These are phyloP conservation scores for Triticum monococcum DNA, from an alignment of 176 grass and related monocot species.

Conservation along the genomic window DNA sequence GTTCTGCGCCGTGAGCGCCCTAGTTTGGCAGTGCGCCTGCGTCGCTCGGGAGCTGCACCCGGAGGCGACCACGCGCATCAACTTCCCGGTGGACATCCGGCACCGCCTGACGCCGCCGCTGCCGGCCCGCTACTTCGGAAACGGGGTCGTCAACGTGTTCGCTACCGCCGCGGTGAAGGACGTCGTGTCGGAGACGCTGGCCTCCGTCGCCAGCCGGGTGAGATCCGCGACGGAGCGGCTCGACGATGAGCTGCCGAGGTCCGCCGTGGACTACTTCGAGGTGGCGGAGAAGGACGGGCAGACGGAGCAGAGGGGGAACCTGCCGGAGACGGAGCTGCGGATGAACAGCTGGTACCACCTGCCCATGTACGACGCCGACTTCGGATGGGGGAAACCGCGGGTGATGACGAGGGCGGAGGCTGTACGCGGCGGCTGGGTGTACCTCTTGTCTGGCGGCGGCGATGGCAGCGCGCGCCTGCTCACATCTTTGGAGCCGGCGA, in stretches of 20 bases:
- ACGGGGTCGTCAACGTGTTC: not conserved
- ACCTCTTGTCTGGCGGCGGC: not conserved
- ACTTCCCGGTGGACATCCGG: slow-evolving; percentile 2
- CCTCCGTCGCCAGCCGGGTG: not conserved
- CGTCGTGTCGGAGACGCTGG: not conserved
- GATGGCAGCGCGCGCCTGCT: not conserved
- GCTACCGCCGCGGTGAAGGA: not conserved
- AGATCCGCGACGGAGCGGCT: not conserved
- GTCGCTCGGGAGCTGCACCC: not conserved
- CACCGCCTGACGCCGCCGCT: not conserved
- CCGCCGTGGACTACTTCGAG: slow-evolving; percentile 30
- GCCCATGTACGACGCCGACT: slow-evolving; percentile 8
- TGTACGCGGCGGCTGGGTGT: not conserved
- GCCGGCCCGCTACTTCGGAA: slow-evolving; percentile 16
- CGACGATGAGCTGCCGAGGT: slow-evolving; percentile 30
- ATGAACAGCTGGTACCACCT: slow-evolving; percentile 1
- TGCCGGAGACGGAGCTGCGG: slow-evolving; percentile 15
- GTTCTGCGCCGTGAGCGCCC: slow-evolving; percentile 13
- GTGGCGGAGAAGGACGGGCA: not conserved
- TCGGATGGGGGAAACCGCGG: not conserved
- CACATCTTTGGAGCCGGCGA: not conserved
- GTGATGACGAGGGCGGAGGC: not conserved
- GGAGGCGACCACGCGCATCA: not conserved
- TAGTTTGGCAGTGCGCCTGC: slow-evolving; percentile 32
- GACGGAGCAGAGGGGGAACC: not conserved